Base-by-base conservation (phyloP, 306 rosid genomes). In the Fragaria nilgerrensis region DNA sequence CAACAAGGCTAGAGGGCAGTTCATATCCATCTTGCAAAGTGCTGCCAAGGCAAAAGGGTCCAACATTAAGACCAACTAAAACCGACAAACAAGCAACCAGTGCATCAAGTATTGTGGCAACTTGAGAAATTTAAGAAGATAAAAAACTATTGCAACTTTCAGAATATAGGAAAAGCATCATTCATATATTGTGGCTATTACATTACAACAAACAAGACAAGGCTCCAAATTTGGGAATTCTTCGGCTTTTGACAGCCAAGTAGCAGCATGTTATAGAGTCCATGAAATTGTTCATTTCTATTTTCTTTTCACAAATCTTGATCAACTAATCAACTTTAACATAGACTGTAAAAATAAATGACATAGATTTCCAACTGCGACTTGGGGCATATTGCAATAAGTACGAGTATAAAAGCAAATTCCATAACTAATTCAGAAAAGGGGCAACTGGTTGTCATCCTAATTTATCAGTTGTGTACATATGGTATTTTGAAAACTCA, bases 121-220 rank as follows among this genome's bases (percentile, higher is more conserved):
- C 27, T 27, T 27, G 27, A 22, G 74, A 72, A 72, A 75, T 22
- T 48, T 72, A 14, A 75, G 16, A n/a, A 50, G 76, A 39, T 12
- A 12, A 19, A 47, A 59, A 74, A 68, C 47, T 77, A 55, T 66
- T 78, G 69, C 73, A 75, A 79, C 56, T 48, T 61, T 50, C 68
- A 41, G 19, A 14, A 43, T 15, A 65, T 32, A 10, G 45, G 15
- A 50, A n/a, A 70, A 16, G 44, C 10, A 17, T 16, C 22, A 70
- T 9, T 27, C 29, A 25, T 20, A 53, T 17, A 70, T 29, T 61
- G 17, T 71, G 75, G 22, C 5, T 19, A 50, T 69, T 23, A 3
- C 9, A 45, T 23, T 45, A 44, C 2, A 2, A 45, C 29, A 34
- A 69, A 16, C 5, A 23, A 23, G 22, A 50, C 19, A 12, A 27